Percentiles rank a stretch among this genome's conserved stretches.
phyloP scores from a whole-genome alignment of 2,329 filamentous ascomycete species.

The Allantophomopsis cytisporea region DNA sequence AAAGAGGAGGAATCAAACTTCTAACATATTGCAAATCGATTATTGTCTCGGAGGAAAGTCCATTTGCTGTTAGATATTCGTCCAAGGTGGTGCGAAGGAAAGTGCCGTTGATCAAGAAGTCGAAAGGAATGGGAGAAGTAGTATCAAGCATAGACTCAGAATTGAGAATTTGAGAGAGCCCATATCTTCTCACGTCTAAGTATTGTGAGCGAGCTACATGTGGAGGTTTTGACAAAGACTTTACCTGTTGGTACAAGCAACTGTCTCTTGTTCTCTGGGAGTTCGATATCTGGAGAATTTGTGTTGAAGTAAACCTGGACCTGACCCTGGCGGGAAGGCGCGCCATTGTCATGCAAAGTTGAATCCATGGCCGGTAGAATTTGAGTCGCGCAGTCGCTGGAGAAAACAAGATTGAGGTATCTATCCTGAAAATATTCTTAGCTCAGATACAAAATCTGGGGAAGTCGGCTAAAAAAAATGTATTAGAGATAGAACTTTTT shows the following conservation, averaged over 20 bases:
- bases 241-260: constrained; percentile 47
- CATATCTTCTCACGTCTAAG: constrained; percentile 52
- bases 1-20: constrained; percentile 76
- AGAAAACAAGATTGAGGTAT: no score
- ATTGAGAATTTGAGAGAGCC: constrained; percentile 56
- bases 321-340: constrained; percentile 24
- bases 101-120: constrained; percentile 90
- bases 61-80: constrained; percentile 76
- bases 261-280: constrained; percentile 47
- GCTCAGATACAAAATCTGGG: no score
- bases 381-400: no score
- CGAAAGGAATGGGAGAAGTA: constrained; percentile 59
- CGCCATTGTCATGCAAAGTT: neutral
- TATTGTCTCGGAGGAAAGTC: constrained; percentile 78
- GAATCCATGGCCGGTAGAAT: constrained; percentile 1
- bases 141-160: constrained; percentile 59
- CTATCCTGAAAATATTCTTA: no score
- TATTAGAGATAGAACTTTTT: no score
- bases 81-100: constrained; percentile 84
- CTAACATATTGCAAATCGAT: constrained; percentile 87
- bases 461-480: no score
- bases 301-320: constrained; percentile 58
- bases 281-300: constrained; percentile 43
- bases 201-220: constrained; percentile 31
- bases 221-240: constrained; percentile 6